Percentiles rank a stretch among this genome's conserved stretches.
These are phyloP conservation scores for Rubus parviflorus DNA, from an alignment of 306 rosid genomes.

Conservation along the genomic window DNA sequence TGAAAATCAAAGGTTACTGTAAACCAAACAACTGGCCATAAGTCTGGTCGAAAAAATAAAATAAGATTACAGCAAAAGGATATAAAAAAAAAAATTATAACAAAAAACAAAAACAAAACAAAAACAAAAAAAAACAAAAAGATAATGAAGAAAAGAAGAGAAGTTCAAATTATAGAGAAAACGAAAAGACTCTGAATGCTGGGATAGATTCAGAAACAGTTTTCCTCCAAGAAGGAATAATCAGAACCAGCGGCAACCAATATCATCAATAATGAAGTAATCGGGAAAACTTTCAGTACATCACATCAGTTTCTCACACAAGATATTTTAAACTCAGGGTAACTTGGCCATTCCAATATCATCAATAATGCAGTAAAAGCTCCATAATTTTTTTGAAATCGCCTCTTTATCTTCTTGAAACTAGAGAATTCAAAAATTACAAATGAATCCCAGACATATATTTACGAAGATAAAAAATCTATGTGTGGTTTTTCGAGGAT, in stretches of 20 bases:
- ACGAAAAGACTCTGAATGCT: not conserved
- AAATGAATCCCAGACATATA: not conserved
- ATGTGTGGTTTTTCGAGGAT: not conserved
- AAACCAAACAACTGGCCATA: conserved; percentile 16
- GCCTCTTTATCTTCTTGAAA: not conserved
- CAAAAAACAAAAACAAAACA: not conserved
- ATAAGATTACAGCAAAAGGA: not conserved
- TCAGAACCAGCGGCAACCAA: no score
- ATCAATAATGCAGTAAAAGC: not conserved
- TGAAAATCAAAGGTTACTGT: conserved; percentile 21
- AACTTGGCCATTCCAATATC: not conserved
- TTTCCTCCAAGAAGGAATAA: no score
- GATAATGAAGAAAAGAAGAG: not conserved
- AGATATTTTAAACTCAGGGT: not conserved
- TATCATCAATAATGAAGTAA: no score
- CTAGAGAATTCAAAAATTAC: not conserved
- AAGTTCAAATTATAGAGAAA: not conserved
- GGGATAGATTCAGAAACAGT: not conserved
- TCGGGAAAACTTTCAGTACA: not conserved
- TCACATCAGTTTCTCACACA: not conserved
- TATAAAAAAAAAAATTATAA: no score
- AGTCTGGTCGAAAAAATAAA: not conserved
- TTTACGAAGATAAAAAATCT: not conserved
- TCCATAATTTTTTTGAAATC: not conserved
- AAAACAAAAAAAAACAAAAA: not conserved